These are phyloP conservation scores for Vachellia collinsii DNA, from an alignment of 306 rosid species.

Conservation along the genomic window DNA sequence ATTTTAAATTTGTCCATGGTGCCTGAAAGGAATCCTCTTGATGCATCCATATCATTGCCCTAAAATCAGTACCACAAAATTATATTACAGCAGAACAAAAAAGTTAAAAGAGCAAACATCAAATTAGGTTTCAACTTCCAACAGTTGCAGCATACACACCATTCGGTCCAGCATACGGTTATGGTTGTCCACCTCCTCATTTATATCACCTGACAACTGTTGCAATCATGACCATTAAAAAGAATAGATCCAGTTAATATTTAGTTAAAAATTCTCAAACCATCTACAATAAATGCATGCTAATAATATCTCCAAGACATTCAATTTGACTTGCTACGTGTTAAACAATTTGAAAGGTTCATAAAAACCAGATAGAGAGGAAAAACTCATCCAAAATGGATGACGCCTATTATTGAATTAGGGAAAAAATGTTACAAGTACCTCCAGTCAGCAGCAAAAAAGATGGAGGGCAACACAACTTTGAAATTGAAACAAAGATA, in stretches of 20 bases:
- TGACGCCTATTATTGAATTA: background rate
- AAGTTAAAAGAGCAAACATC: slow-evolving; percentile 14
- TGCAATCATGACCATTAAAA: slow-evolving; percentile 40
- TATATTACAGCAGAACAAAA: slow-evolving; percentile 25
- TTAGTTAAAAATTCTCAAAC: background rate
- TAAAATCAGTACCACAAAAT: slow-evolving; percentile 37
- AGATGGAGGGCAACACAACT: slow-evolving; percentile 11
- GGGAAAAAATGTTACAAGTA: slow-evolving; percentile 1
- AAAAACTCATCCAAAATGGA: slow-evolving; percentile 21
- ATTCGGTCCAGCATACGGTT: slow-evolving; percentile 85
- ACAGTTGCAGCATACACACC: slow-evolving; percentile 56
- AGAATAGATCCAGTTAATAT: slow-evolving; percentile 5
- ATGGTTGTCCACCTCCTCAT: slow-evolving; percentile 92
- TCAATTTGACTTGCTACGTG: slow-evolving; percentile 3
- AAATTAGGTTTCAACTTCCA: slow-evolving; percentile 7
- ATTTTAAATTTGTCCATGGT: slow-evolving; percentile 92
- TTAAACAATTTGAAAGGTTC: slow-evolving; percentile 14
- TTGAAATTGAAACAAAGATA: background rate
- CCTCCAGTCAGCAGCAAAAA: slow-evolving; percentile 20
- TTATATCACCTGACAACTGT: slow-evolving; percentile 94
- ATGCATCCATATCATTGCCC: slow-evolving; percentile 97
- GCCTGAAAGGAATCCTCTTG: slow-evolving; percentile 90
- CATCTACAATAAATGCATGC: slow-evolving; percentile 21
- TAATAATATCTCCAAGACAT: slow-evolving; percentile 17
- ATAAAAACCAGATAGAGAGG: background rate